These are phyloP conservation scores for Trichosporon asahii DNA, from an alignment of 1,284 basidiomycete species.

Conservation along the genomic window DNA sequence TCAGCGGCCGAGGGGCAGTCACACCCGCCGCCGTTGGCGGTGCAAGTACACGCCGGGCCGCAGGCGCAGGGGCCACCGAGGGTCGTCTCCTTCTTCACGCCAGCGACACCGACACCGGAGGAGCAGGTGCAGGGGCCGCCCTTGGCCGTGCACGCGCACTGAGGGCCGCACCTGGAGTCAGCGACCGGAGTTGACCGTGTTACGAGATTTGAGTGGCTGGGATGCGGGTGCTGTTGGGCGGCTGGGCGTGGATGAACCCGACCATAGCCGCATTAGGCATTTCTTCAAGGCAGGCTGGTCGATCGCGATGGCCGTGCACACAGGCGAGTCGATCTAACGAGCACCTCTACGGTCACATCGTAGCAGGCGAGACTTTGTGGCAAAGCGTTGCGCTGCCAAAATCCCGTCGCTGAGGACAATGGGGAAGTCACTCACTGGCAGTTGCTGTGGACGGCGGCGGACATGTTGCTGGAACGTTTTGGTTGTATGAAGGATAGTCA, in stretches of 20 bases:
- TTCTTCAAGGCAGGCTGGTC: too few relatives aligned
- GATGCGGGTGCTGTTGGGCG: neutral
- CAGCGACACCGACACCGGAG: too few relatives aligned
- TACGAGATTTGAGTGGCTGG: neutral
- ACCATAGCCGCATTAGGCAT: neutral
- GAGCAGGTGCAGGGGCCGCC: neutral
- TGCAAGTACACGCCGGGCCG: constrained; percentile 5
- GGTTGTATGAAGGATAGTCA: neutral
- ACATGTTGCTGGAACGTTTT: neutral
- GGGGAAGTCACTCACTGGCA: neutral
- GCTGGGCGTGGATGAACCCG: neutral
- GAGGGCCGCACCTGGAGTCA: neutral
- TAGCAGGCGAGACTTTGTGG: too few relatives aligned
- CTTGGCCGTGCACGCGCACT: neutral
- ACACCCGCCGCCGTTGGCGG: neutral
- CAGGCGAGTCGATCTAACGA: neutral
- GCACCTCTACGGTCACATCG: neutral
- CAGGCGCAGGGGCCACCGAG: neutral
- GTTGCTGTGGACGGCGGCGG: neutral
- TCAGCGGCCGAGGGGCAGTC: neutral
- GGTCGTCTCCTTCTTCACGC: neutral
- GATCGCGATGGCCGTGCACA: neutral
- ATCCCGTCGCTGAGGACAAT: too few relatives aligned
- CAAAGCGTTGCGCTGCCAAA: too few relatives aligned
- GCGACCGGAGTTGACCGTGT: neutral